A percentile compares a stretch with the other conserved stretches of the same genome.
These are phyloP conservation scores for Citrus medica DNA, from an alignment of 345 rosid genomes.

Conservation along the genomic window DNA sequence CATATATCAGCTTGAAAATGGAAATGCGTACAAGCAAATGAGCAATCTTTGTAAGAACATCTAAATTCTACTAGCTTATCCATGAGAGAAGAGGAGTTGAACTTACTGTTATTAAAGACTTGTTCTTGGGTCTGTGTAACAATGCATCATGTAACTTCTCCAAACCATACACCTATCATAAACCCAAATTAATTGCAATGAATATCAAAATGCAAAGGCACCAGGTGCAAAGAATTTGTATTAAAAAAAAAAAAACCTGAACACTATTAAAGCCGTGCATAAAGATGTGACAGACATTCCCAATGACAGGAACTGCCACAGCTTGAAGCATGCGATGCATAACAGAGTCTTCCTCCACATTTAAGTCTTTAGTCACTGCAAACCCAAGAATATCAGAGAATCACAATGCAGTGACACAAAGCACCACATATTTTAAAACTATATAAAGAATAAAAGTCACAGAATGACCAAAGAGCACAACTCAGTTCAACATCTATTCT, in stretches of 20 bases:
- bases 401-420: background rate
- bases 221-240: background rate
- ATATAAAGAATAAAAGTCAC: background rate
- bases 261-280: slow-evolving; percentile 95
- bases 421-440: background rate
- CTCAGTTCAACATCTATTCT: background rate
- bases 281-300: slow-evolving; percentile 92
- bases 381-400: background rate
- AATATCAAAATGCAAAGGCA: background rate
- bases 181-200: background rate
- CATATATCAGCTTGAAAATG: background rate
- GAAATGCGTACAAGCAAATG: background rate
- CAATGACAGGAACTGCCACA: slow-evolving; percentile 84
- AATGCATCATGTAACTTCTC: slow-evolving; percentile 91
- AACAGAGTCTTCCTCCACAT: slow-evolving; percentile 67
- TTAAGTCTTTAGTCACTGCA: slow-evolving; percentile 70
- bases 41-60: background rate
- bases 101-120: slow-evolving; percentile 79
- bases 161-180: slow-evolving; percentile 74
- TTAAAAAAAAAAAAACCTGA: slow-evolving; percentile 42
- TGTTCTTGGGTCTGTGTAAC: slow-evolving; percentile 68
- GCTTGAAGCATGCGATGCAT: slow-evolving; percentile 70
- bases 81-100: background rate
- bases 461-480: background rate
- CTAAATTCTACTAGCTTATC: background rate